A percentile compares a stretch with the other conserved stretches of the same genome.
Conservation (phyloP, 2,329 filamentous ascomycete genomes). For the Fusarium floridanum region DNA sequence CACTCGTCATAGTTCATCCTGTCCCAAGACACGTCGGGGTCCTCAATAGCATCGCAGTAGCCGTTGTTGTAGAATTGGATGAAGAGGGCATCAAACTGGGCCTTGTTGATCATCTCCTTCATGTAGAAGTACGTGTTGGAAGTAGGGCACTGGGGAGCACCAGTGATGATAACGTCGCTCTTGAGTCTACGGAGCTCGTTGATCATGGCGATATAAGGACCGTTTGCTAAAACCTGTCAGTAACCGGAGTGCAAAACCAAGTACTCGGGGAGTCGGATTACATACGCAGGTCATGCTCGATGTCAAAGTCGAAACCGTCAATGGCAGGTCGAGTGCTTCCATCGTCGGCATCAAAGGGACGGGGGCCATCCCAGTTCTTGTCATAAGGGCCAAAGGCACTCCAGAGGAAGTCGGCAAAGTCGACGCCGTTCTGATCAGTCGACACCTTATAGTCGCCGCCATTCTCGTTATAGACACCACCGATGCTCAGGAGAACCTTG, state of each 20-base stretch:
- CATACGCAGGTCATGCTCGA: conserved; percentile 53
- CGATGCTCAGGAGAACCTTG: conserved; percentile 59
- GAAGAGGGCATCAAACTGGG: conserved; percentile 59
- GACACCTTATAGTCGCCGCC: conserved; percentile 52
- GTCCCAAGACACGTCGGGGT: conserved; percentile 45
- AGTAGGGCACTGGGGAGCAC: conserved; percentile 60
- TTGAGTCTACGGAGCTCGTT: conserved; percentile 51
- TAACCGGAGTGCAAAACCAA: neutral
- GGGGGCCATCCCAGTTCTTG: conserved; percentile 49
- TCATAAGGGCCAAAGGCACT: conserved; percentile 55
- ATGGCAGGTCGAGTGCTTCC: conserved; percentile 45
- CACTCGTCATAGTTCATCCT: conserved; percentile 61
- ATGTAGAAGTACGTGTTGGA: conserved; percentile 47
- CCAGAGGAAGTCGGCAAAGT: conserved; percentile 57
- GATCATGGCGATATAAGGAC: conserved; percentile 56
- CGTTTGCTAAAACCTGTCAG: conserved; percentile 45
- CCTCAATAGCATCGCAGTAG: conserved; percentile 52
- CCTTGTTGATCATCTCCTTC: conserved; percentile 55
- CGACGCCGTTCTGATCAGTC: conserved; percentile 47
- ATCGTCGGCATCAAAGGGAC: conserved; percentile 54
- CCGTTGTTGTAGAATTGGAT: conserved; percentile 65
- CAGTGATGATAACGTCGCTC: conserved; percentile 54
- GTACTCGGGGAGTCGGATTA: neutral
- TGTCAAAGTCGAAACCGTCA: conserved; percentile 60
- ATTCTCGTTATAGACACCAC: conserved; percentile 48